phyloP scores from a whole-genome alignment of 768 basidiomycete species.

The Multifurca ochricompacta region DNA sequence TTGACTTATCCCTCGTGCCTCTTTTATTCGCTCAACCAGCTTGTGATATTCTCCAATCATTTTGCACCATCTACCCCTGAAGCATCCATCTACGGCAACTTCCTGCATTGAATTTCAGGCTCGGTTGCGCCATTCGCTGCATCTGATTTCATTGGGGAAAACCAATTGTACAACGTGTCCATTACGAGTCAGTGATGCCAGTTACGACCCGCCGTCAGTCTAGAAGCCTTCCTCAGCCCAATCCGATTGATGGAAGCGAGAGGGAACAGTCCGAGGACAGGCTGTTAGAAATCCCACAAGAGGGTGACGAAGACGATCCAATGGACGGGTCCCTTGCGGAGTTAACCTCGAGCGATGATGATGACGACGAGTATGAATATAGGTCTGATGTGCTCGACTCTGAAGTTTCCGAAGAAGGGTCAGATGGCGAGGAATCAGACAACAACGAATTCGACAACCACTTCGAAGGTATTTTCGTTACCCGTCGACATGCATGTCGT shows the following conservation, averaged over 20 bases:
- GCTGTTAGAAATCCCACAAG: not conserved
- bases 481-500: not conserved
- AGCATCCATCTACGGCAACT: not conserved
- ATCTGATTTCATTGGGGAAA: not conserved
- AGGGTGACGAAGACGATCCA: conserved; percentile 1
- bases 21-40: not conserved
- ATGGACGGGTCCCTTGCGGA: conserved; percentile 1
- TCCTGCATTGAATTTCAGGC: not conserved
- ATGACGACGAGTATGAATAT: not conserved
- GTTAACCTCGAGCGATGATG: conserved; percentile 2
- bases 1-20: not conserved
- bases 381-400: not conserved
- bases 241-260: not conserved
- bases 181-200: not conserved
- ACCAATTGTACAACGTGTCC: not conserved
- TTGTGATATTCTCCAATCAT: not conserved
- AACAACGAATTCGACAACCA: not conserved
- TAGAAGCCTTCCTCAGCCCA: not conserved
- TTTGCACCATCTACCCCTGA: not conserved
- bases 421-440: not conserved
- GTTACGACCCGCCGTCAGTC: conserved; percentile 12
- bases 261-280: not conserved
- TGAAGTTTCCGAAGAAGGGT: not conserved
- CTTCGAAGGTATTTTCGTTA: not conserved
- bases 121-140: not conserved